Evolutionary conservation across 441 rosid genomes (phyloP).

Genomic region (Melastoma candidum): DNA sequence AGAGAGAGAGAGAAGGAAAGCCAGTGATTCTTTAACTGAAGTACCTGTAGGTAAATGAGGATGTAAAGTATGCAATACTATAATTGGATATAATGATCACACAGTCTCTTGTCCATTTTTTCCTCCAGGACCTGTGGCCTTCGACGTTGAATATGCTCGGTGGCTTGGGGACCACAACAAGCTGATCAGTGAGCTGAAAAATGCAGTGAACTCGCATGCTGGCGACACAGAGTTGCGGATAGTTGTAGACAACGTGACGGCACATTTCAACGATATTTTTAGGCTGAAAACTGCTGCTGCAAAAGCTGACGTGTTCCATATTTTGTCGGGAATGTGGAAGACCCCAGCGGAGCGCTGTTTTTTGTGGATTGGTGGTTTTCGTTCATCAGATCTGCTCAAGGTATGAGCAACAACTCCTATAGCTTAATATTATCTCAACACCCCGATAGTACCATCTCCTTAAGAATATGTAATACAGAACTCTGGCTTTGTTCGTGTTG

Average conservation of each 20-base stretch:
- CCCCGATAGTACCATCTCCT: too few species aligned
- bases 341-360: slow-evolving; percentile 94
- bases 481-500: too few species aligned
- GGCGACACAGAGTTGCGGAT: slow-evolving; percentile 78
- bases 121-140: slow-evolving; percentile 66
- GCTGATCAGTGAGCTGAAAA: slow-evolving; percentile 63
- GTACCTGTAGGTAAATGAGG: too few species aligned
- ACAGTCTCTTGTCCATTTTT: too few species aligned
- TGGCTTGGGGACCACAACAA: slow-evolving; percentile 80
- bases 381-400: slow-evolving; percentile 82
- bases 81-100: too few species aligned
- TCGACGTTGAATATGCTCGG: slow-evolving; percentile 74
- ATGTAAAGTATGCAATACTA: too few species aligned
- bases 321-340: slow-evolving; percentile 93
- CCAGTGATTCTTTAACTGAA: too few species aligned
- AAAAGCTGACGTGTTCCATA: slow-evolving; percentile 86
- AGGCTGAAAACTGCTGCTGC: slow-evolving; percentile 71
- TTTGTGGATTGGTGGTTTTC: slow-evolving; percentile 93
- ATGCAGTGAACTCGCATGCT: slow-evolving; percentile 79
- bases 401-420: slow-evolving; percentile 21
- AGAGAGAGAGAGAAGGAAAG: too few species aligned
- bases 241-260: slow-evolving; percentile 44
- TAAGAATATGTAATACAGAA: too few species aligned
- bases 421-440: too few species aligned
- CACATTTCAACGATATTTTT: slow-evolving; percentile 69